Evolutionary conservation across 2,329 filamentous ascomycete species (phyloP), one percentile per base, ranked within the genome.

Genomic region (Penicillium sp.): DNA sequence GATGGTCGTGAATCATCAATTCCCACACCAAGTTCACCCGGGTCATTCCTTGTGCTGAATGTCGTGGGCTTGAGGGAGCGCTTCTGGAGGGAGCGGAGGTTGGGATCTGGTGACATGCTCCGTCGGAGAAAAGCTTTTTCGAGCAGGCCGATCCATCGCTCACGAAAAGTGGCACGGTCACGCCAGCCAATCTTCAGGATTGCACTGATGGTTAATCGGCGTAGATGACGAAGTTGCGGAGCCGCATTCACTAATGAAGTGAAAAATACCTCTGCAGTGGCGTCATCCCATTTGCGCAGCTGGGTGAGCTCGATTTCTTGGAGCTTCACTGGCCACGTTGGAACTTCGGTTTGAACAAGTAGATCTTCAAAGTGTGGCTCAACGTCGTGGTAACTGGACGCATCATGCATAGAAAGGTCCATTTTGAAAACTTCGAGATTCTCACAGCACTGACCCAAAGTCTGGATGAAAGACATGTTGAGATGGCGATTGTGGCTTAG

Each of bases 171-270:
- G 19, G 89, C 89, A 41, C 93, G 85, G 68, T 91, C 85, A 60
- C 91, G 87, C 90, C 92, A 96, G 11, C 81, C 79, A 27, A 89
- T 87, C 67, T 92, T 86, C 47, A 97, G 79, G 72, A 91, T 93
- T 1, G 88, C 87, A 66, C 88, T 90, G 63, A 97, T 83, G 1
- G 84, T 81, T 11, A 97, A 77, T 43, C 82, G 80, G 9, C 91
- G 87, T 25, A 97, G 81, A 57, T 85, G 77, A 0, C 81, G 84
- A 23, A 97, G 72, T 3, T 82, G 74, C 1, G 81, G 77, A 0
- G 92, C 91, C 49, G 84, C 85, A 57, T 92, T 82, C 23, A 93
- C 82, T 2, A 97, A 79, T 16, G 91, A 94, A 40, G 84, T 82
- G 64, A 97, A 89, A 65, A 97, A 90, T 56, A 85, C 86, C 65